phyloP scores from a whole-genome alignment of 208 protist genomes.

The Trypanosoma mega region DNA sequence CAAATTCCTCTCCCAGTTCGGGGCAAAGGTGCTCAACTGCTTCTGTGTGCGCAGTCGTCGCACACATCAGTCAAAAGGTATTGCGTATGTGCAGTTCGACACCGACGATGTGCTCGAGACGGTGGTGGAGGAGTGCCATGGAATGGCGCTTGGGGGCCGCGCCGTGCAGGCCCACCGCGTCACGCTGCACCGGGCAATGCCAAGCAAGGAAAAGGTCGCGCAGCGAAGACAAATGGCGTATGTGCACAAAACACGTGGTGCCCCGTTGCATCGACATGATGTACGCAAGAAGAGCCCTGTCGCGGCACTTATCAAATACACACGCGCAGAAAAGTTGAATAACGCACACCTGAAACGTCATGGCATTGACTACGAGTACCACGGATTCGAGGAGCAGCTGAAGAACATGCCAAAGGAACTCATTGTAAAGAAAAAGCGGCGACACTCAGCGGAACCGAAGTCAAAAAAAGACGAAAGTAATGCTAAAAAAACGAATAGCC shows the following conservation, averaged over 20 bases:
- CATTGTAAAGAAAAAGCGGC: constrained; percentile 25
- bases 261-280: constrained; percentile 62
- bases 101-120: constrained; percentile 53
- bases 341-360: constrained; percentile 69
- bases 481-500: neutral
- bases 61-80: constrained; percentile 82
- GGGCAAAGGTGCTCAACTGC: constrained; percentile 78
- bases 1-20: constrained; percentile 88
- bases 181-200: constrained; percentile 74
- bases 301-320: constrained; percentile 64
- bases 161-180: constrained; percentile 58
- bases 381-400: constrained; percentile 69
- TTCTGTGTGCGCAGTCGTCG: constrained; percentile 87
- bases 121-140: constrained; percentile 85
- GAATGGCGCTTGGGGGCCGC: constrained; percentile 80
- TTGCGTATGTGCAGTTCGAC: constrained; percentile 89
- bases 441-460: neutral
- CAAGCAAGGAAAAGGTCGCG: constrained; percentile 53
- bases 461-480: neutral
- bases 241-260: constrained; percentile 61
- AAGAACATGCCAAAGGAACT: constrained; percentile 32
- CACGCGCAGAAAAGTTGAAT: constrained; percentile 65
- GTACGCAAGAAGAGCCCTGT: constrained; percentile 53
- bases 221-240: constrained; percentile 64
- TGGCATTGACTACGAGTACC: constrained; percentile 63